Evolutionary conservation across 805 yeast genomes (phyloP), one percentile per base, ranked within the genome.

Genomic region (Nakazawaea molendinolei): DNA sequence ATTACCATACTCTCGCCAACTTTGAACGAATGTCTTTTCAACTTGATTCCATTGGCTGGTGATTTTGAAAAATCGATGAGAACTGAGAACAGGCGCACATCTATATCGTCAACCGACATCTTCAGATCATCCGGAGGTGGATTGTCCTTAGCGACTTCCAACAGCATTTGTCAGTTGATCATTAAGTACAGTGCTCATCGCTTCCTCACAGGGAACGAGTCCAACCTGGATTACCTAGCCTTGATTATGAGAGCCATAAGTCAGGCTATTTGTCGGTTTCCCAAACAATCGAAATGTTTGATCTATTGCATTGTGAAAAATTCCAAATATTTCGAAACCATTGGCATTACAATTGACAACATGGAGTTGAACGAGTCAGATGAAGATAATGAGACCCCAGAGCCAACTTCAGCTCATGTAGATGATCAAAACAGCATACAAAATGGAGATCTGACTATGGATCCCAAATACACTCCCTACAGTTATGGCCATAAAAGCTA

Each of bases 11-110:
- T 67, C 10, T 55, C 73, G 4, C 69, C 76, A 1, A 68, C 76
- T 9, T 55, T 76, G 24, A 68, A 73, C 33, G 83, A 82, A 48
- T 62, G 73, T 34, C 52, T 81, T 7, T 80, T 78, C 55, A 82
- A 83, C 49, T 48, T 80, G 33, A 56, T 83, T 10, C 76, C 74
- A 2, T 49, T 67, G 10, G 56, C 58, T 23, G 18, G 15, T 15
- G 28, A 23, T 19, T 21, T 23, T 13, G 17, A 14, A 16, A 26
- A 36, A 19, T 9, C 22, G 7, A 22, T 33, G 7, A 24, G 35
- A 26, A 21, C 26, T 2, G 34, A 38, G 24, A 33, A 33, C 17
- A 33, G 41, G 24, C 16, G 38, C 15, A 44, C 39, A 42, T n/a
- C 31, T 38, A 17, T 41, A 42, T 17, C 40, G 26, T 16, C 23